Evolutionary conservation across 2,329 filamentous ascomycete species (phyloP).

Genomic region (Ophiostoma populinum): DNA sequence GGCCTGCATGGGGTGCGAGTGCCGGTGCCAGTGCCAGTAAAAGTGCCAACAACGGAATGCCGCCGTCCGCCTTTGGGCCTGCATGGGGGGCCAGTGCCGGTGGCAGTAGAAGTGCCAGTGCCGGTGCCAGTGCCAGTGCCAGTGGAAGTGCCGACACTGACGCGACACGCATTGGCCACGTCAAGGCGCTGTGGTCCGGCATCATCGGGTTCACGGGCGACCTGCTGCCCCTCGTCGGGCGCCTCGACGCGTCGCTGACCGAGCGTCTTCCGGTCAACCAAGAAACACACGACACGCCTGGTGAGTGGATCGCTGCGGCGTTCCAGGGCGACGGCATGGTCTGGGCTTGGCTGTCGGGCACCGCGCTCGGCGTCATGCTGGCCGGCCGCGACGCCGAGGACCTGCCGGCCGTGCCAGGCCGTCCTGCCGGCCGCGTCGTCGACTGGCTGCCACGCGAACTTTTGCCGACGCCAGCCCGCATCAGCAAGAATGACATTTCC

Average conservation of each 20-base stretch:
- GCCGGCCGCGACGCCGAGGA: conserved; percentile 20
- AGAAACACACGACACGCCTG: conserved; percentile 8
- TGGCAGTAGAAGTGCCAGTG: too few species aligned
- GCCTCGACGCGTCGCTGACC: conserved; percentile 19
- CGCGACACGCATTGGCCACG: conserved; percentile 9
- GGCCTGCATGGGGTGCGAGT: conserved; percentile 20
- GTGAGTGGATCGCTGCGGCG: conserved; percentile 35
- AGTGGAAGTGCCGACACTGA: too few species aligned
- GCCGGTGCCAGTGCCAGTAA: conserved; percentile 11
- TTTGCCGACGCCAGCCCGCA: conserved; percentile 17
- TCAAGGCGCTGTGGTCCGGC: conserved; percentile 31
- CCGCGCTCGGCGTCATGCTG: conserved; percentile 29
- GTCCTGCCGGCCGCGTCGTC: conserved; percentile 19
- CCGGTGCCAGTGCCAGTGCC: too few species aligned
- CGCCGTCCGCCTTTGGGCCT: conserved; percentile 25
- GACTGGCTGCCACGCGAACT: conserved; percentile 26
- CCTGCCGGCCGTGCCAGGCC: conserved; percentile 16
- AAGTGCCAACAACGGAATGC: conserved; percentile 20
- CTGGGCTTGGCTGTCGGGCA: conserved; percentile 33
- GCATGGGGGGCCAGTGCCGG: conserved; percentile 18
- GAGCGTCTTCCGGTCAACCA: conserved; percentile 9
- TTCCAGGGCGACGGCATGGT: conserved; percentile 37
- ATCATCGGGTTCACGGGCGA: conserved; percentile 31
- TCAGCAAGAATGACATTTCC: conserved; percentile 20
- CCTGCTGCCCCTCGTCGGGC: conserved; percentile 28